phyloP scores from a whole-genome alignment of 371 early-diverging fungal genomes.

The Mucor lusitanicus region DNA sequence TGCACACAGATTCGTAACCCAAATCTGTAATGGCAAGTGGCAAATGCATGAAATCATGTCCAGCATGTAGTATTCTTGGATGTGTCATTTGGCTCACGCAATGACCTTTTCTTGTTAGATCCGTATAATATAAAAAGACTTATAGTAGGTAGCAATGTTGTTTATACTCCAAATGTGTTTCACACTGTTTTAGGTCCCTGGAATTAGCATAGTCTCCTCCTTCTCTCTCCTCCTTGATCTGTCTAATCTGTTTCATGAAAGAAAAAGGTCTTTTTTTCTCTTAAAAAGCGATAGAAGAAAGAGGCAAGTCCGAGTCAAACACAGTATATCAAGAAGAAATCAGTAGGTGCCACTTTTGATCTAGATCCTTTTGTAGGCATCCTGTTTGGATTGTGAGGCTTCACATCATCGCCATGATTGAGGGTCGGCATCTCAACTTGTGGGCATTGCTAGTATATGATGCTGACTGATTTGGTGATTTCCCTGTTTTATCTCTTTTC shows the following conservation, averaged over 20 bases:
- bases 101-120: not conserved
- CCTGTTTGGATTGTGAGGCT: no score
- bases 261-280: not conserved
- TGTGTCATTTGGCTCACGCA: not conserved
- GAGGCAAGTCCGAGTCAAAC: not conserved
- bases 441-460: no score
- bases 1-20: no score
- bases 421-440: no score
- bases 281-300: not conserved
- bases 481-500: no score
- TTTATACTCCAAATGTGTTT: not conserved
- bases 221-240: not conserved
- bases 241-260: not conserved
- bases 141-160: not conserved
- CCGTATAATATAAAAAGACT: not conserved
- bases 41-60: no score
- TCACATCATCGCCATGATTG: no score
- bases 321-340: not conserved
- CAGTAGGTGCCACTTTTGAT: not conserved
- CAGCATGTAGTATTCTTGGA: no score
- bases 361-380: not conserved
- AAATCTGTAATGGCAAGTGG: no score
- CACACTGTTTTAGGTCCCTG: not conserved
- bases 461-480: no score
- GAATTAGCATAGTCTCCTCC: not conserved